Conservation (phyloP, 768 basidiomycete species). For the Cantharellus anzutake region DNA sequence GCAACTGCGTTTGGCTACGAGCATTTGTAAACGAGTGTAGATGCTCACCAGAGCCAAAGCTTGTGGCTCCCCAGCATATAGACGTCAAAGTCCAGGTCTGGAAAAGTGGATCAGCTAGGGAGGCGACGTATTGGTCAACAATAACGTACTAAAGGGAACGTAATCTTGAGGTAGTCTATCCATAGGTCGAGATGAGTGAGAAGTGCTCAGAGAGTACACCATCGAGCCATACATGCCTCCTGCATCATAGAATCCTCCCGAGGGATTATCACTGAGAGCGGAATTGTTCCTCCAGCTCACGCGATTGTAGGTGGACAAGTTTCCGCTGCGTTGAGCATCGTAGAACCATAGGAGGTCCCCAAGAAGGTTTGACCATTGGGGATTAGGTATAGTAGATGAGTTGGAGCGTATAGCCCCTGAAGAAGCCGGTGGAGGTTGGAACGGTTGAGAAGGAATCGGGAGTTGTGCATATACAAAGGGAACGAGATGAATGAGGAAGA, state of each 20-base stretch:
- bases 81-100: constrained; percentile 73
- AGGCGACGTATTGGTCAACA: neutral
- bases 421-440: too few relatives aligned
- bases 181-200: neutral
- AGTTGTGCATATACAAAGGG: too few relatives aligned
- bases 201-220: neutral
- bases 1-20: neutral
- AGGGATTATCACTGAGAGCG: constrained; percentile 53
- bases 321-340: constrained; percentile 76
- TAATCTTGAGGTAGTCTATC: constrained; percentile 72
- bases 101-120: too few relatives aligned
- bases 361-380: constrained; percentile 66
- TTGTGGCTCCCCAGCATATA: constrained; percentile 77
- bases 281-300: constrained; percentile 81
- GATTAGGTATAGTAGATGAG: constrained; percentile 27
- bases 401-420: neutral
- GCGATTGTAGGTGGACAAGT: constrained; percentile 44
- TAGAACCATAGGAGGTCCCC: constrained; percentile 78
- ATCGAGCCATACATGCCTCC: constrained; percentile 36
- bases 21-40: neutral
- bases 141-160: constrained; percentile 53
- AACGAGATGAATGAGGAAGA: too few relatives aligned
- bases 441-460: too few relatives aligned
- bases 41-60: constrained; percentile 51
- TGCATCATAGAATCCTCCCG: constrained; percentile 88